Conservation (phyloP, 805 yeast species). For the Ogataea ganodermae region DNA sequence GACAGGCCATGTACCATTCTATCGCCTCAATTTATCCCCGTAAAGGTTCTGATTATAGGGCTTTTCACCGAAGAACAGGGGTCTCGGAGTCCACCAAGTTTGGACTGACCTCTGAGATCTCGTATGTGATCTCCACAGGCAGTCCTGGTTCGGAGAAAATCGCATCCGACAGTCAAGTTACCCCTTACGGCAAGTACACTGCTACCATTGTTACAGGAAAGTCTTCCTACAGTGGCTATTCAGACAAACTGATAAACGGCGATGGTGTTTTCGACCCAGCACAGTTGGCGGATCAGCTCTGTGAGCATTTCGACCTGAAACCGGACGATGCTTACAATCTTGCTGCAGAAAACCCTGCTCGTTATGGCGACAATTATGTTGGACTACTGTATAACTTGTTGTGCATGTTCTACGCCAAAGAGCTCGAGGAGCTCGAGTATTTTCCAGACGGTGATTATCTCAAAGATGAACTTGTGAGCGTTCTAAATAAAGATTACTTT, state of each 20-base stretch:
- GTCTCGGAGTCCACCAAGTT: not conserved
- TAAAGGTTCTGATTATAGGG: not conserved
- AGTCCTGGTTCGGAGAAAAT: not conserved
- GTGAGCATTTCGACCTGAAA: not conserved
- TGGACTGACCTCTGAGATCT: not conserved
- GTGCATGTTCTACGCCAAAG: conserved; percentile 1
- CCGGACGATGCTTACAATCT: not conserved
- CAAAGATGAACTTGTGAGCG: not conserved
- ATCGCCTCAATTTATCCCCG: not conserved
- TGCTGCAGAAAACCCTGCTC: not conserved
- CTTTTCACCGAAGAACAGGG: not conserved
- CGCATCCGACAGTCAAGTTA: not conserved
- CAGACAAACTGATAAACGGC: not conserved
- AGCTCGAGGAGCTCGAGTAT: not conserved
- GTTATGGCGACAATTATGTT: not conserved
- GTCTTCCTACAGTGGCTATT: not conserved
- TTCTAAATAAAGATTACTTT: not conserved
- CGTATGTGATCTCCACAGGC: conserved; percentile 1
- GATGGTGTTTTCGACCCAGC: not conserved
- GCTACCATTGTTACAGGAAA: not conserved
- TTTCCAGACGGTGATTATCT: not conserved
- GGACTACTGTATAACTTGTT: not conserved
- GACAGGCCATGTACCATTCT: not conserved
- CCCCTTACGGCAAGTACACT: not conserved
- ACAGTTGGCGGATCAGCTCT: not conserved